phyloP scores from a whole-genome alignment of 441 rosid species.

The Arabidopsis hybrid region DNA sequence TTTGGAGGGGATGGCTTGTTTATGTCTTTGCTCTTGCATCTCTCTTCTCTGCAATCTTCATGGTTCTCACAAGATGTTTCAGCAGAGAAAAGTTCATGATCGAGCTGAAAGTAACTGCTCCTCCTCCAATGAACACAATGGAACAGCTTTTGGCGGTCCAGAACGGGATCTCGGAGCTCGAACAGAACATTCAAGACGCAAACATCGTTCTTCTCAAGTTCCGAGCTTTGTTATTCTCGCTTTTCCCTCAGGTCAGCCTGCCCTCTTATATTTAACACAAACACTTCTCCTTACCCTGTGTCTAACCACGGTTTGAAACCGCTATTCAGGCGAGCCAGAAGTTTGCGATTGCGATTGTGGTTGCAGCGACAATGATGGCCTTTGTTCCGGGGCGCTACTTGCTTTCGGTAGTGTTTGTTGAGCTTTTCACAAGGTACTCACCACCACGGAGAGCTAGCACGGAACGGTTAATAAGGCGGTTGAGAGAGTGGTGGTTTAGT shows the following conservation, averaged over 20 bases:
- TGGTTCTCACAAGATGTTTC: conserved; percentile 61
- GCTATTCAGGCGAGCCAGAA: conserved; percentile 74
- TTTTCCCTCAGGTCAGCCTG: conserved; percentile 73
- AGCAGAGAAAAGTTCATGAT: conserved; percentile 58
- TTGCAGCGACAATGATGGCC: conserved; percentile 59
- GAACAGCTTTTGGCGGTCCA: conserved; percentile 97
- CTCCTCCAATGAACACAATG: conserved; percentile 86
- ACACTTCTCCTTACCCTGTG: not conserved
- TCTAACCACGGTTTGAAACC: not conserved
- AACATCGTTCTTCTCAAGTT: conserved; percentile 82
- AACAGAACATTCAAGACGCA: conserved; percentile 72
- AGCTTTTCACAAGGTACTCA: conserved; percentile 77
- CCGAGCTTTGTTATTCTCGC: conserved; percentile 71
- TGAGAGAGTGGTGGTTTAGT: conserved; percentile 98
- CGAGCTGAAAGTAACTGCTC: conserved; percentile 73
- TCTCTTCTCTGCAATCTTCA: conserved; percentile 61
- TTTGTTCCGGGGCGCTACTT: conserved; percentile 47
- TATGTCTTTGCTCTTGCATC: conserved; percentile 55
- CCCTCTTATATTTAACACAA: not conserved
- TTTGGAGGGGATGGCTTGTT: conserved; percentile 90
- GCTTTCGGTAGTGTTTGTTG: conserved; percentile 58
- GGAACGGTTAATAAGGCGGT: conserved; percentile 72
- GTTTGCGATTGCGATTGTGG: conserved; percentile 58
- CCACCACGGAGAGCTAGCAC: conserved; percentile 74
- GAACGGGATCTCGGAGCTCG: conserved; percentile 77